phyloP scores from a whole-genome alignment of 768 basidiomycete genomes.

The Kwoniella europaea region DNA sequence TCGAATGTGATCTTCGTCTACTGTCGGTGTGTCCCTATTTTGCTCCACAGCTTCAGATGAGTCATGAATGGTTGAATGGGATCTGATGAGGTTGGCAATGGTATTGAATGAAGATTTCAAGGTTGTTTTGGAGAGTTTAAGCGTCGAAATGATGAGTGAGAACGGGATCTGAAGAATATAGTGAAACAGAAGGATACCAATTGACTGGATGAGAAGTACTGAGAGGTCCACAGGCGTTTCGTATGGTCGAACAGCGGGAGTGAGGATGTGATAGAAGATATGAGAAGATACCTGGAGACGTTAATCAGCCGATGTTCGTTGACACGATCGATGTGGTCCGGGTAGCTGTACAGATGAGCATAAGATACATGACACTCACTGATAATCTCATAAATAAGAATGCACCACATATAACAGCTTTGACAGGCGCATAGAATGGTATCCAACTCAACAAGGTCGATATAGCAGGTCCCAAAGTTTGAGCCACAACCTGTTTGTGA shows the following conservation, averaged over 20 bases:
- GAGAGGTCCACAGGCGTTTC: constrained; percentile 48
- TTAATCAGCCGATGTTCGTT: neutral
- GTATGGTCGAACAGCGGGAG: constrained; percentile 33
- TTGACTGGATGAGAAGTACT: constrained; percentile 35
- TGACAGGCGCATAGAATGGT: constrained; percentile 42
- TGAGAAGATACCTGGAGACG: constrained; percentile 32
- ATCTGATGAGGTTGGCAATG: neutral
- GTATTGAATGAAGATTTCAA: neutral
- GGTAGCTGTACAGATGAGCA: neutral
- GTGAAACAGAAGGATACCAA: constrained; percentile 26
- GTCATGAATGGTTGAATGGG: neutral
- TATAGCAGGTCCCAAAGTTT: neutral
- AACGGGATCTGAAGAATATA: constrained; percentile 27
- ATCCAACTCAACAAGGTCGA: constrained; percentile 39
- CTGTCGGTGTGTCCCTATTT: neutral
- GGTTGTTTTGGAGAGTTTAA: neutral
- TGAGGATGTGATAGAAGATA: constrained; percentile 30
- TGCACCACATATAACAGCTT: constrained; percentile 6
- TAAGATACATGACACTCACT: constrained; percentile 23
- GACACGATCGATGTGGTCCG: neutral
- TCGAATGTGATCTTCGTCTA: neutral
- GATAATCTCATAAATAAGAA: constrained; percentile 35
- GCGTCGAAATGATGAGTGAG: neutral
- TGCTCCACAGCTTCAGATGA: neutral
- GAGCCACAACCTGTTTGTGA: constrained; percentile 6